These are phyloP conservation scores for Quercus suber DNA, from an alignment of 306 rosid genomes.

Conservation along the genomic window DNA sequence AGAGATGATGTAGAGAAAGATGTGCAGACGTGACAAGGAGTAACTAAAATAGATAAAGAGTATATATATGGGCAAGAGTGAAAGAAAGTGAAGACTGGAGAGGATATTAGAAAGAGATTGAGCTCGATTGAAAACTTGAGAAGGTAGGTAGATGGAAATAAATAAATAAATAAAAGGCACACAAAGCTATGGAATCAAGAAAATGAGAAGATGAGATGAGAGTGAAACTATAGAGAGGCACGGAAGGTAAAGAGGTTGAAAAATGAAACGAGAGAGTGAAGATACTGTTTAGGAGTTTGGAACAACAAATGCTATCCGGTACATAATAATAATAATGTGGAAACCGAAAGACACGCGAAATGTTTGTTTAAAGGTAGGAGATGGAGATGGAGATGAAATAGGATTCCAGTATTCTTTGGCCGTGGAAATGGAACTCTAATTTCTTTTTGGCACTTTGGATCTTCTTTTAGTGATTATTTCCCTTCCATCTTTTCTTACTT, in stretches of 20 bases:
- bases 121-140: slow-evolving; percentile 1
- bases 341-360: not conserved
- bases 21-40: no score
- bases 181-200: no score
- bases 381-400: not conserved
- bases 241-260: not conserved
- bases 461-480: slow-evolving; percentile 35
- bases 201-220: no score
- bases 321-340: not conserved
- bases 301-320: not conserved
- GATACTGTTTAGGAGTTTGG: not conserved
- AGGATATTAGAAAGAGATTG: slow-evolving; percentile 6
- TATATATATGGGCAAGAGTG: no score
- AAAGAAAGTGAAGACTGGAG: slow-evolving; percentile 12
- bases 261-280: slow-evolving; percentile 1
- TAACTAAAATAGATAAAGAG: no score
- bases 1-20: no score
- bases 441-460: slow-evolving; percentile 33
- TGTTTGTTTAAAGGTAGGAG: not conserved
- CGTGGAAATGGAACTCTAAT: not conserved
- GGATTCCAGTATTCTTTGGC: slow-evolving; percentile 7
- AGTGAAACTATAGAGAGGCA: no score
- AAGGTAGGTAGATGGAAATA: not conserved
- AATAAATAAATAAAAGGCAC: no score
- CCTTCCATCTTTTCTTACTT: slow-evolving; percentile 5